These are phyloP conservation scores for Umbilicus rupestris DNA, from an alignment of 164 flowering plant species.

Conservation along the genomic window DNA sequence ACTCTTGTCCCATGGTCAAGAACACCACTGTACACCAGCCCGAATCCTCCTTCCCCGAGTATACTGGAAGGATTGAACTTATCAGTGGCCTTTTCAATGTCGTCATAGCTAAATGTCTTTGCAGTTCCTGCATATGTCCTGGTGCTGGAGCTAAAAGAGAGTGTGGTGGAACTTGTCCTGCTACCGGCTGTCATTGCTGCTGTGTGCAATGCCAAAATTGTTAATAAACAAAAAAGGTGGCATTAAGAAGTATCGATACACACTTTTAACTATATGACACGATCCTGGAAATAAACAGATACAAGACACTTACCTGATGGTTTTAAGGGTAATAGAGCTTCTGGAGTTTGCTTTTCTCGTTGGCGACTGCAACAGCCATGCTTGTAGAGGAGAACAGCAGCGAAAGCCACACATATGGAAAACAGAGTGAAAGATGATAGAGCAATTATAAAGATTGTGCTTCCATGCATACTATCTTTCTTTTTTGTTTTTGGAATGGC, in stretches of 20 bases:
- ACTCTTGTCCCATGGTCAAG: constrained; percentile 1
- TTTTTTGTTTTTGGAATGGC: not conserved
- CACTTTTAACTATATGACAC: too few relatives aligned
- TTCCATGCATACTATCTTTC: constrained; percentile 5
- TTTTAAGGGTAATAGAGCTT: not conserved
- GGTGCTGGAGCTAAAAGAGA: not conserved
- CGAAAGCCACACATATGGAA: not conserved
- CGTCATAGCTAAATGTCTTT: not conserved
- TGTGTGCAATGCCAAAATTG: not conserved
- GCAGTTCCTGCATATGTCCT: constrained; percentile 4
- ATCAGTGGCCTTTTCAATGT: constrained; percentile 1
- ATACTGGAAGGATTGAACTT: constrained; percentile 5
- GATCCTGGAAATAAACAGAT: too few relatives aligned
- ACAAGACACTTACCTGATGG: constrained; percentile 1
- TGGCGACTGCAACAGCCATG: not conserved
- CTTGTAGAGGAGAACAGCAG: constrained; percentile 4
- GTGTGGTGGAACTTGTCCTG: not conserved
- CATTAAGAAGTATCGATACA: too few relatives aligned
- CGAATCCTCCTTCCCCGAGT: constrained; percentile 4
- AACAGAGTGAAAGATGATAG: constrained; percentile 2
- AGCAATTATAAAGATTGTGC: constrained; percentile 3
- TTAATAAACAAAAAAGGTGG: not conserved
- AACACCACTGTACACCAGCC: not conserved
- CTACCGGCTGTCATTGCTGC: constrained; percentile 3
- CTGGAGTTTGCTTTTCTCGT: not conserved